Percentiles rank a stretch among this genome's conserved stretches.
These are phyloP conservation scores for Extremus antarcticus DNA, from an alignment of 495 filamentous ascomycete genomes.

Conservation along the genomic window DNA sequence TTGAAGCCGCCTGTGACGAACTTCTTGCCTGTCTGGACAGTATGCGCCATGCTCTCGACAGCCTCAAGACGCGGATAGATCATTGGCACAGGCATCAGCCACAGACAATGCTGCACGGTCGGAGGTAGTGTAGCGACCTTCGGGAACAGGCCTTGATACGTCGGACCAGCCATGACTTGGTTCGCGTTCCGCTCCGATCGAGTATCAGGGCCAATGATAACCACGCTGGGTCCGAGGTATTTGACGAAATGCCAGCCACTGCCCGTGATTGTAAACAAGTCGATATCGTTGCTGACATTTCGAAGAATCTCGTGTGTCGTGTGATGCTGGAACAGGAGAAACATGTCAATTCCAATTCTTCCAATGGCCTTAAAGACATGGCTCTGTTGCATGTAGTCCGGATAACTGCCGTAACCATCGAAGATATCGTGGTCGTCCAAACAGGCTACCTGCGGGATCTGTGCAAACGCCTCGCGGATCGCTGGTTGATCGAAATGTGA, in stretches of 20 bases:
- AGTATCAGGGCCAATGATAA: conserved; percentile 79
- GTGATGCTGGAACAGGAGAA: conserved; percentile 97
- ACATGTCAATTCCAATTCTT: conserved; percentile 95
- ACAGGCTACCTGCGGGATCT: conserved; percentile 87
- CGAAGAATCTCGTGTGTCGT: conserved; percentile 89
- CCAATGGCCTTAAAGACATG: conserved; percentile 98
- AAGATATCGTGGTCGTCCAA: conserved; percentile 98
- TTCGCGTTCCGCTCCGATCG: conserved; percentile 81
- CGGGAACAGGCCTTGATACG: conserved; percentile 93
- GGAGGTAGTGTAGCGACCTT: conserved; percentile 87
- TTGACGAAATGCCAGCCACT: conserved; percentile 98
- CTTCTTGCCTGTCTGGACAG: conserved; percentile 90
- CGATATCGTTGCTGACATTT: conserved; percentile 70
- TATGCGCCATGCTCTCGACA: conserved; percentile 78
- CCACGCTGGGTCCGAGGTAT: conserved; percentile 82
- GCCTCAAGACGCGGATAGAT: conserved; percentile 87
- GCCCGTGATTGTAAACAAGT: conserved; percentile 94
- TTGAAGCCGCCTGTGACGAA: conserved; percentile 93
- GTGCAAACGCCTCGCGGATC: conserved; percentile 86
- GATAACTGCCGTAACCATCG: conserved; percentile 95
- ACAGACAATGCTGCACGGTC: conserved; percentile 88
- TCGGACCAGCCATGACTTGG: conserved; percentile 90
- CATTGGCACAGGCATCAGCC: conserved; percentile 84
- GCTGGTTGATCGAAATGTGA: conserved; percentile 94
- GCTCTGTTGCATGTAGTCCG: conserved; percentile 95